A percentile compares a stretch with the other conserved stretches of the same genome.
Evolutionary conservation across 164 flowering plant genomes (phyloP).

Genomic region (Tinospora cordifolia): DNA sequence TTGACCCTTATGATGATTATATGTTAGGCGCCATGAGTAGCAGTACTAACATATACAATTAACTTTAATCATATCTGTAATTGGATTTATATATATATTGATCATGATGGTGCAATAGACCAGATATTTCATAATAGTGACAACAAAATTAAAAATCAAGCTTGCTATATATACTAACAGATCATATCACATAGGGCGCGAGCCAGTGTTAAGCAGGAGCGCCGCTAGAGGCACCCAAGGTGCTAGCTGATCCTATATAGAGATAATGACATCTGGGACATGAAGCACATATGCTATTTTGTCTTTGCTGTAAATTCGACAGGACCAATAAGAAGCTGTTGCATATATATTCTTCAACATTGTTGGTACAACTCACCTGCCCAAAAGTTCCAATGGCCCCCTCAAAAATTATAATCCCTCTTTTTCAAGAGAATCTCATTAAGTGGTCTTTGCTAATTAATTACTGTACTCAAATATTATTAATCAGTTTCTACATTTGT

Average conservation of each 20-base stretch:
- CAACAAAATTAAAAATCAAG: too few species aligned
- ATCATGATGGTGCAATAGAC: too few species aligned
- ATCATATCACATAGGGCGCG: too few species aligned
- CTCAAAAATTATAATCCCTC: not conserved
- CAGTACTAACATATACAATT: too few species aligned
- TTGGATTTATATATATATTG: too few species aligned
- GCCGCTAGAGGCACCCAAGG: too few species aligned
- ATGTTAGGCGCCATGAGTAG: not conserved
- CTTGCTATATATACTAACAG: too few species aligned
- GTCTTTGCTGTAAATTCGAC: not conserved
- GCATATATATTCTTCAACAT: not conserved
- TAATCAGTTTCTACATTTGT: too few species aligned
- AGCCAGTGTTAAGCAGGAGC: too few species aligned
- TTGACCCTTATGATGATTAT: not conserved
- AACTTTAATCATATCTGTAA: too few species aligned
- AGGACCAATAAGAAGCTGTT: not conserved
- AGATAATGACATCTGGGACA: not conserved
- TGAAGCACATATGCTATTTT: not conserved
- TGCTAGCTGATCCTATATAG: not conserved
- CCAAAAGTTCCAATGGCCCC: not conserved
- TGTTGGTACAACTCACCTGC: constrained; percentile 1
- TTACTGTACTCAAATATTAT: too few species aligned
- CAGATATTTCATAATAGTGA: too few species aligned
- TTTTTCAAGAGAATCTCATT: not conserved
- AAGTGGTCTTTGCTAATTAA: not conserved